Percentiles rank a stretch among this genome's conserved stretches.
Evolutionary conservation across 306 rosid genomes (phyloP).

Genomic region (Dalbergia cochinchinensis): DNA sequence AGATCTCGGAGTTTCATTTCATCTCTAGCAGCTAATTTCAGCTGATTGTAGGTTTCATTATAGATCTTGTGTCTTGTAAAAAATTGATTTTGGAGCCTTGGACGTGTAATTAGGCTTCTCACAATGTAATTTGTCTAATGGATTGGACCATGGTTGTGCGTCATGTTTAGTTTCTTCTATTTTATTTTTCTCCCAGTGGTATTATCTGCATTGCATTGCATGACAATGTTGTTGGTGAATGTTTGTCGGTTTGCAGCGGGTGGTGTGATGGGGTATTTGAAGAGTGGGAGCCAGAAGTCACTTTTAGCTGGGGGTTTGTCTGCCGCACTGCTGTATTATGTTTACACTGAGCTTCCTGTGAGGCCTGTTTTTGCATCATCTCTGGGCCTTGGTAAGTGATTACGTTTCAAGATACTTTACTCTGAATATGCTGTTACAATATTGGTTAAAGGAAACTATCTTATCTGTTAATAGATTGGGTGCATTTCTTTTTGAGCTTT

Average conservation of each 20-base stretch:
- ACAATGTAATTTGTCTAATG: not conserved
- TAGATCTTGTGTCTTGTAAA: not conserved
- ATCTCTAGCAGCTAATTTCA: not conserved
- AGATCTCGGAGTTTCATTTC: conserved; percentile 1
- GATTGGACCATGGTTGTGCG: not conserved
- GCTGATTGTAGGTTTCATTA: not conserved
- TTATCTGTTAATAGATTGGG: conserved; percentile 2
- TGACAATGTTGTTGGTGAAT: conserved; percentile 7
- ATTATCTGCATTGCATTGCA: conserved; percentile 16
- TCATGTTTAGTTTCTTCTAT: not conserved
- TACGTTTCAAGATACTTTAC: conserved; percentile 16
- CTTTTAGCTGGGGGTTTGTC: conserved; percentile 89
- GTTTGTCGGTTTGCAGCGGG: conserved; percentile 64
- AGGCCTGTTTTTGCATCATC: conserved; percentile 91
- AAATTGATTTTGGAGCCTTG: not conserved
- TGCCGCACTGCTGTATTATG: conserved; percentile 67
- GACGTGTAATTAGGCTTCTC: not conserved
- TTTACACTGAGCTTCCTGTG: conserved; percentile 73
- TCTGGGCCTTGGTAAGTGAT: conserved; percentile 85
- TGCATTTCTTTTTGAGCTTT: conserved; percentile 31
- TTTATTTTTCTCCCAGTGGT: not conserved
- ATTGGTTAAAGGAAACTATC: conserved; percentile 15
- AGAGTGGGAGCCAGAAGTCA: conserved; percentile 96
- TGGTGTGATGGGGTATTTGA: conserved; percentile 91
- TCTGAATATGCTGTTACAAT: not conserved